A percentile compares a stretch with the other conserved stretches of the same genome.
phyloP scores from a whole-genome alignment of 139 green algal genomes.

The Chara braunii region DNA sequence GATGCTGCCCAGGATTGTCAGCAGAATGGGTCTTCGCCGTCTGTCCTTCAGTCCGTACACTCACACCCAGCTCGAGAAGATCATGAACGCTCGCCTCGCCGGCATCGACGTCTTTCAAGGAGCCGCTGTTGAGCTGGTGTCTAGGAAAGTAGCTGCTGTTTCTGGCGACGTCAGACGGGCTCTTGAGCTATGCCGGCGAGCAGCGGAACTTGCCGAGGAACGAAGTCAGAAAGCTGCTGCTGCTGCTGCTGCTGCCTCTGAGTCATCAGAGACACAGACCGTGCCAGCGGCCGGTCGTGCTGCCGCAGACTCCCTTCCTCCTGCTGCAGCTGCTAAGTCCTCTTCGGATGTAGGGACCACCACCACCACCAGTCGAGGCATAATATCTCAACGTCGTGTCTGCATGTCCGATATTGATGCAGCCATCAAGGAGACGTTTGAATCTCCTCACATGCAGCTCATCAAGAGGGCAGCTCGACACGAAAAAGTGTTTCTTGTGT shows the following conservation, averaged over 20 bases:
- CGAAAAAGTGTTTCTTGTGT: conserved; percentile 29
- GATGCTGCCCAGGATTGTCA: conserved; percentile 79
- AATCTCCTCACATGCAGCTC: conserved; percentile 24
- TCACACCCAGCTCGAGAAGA: conserved; percentile 48
- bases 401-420: conserved; percentile 41
- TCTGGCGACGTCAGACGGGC: conserved; percentile 45
- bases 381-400: too few species aligned
- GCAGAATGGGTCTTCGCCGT: conserved; percentile 39
- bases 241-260: background rate
- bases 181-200: conserved; percentile 47
- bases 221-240: background rate
- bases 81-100: conserved; percentile 62
- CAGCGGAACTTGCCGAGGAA: conserved; percentile 38
- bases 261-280: background rate
- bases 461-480: conserved; percentile 4
- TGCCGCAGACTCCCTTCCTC: too few species aligned
- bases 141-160: conserved; percentile 47
- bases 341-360: too few species aligned
- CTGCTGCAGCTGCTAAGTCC: too few species aligned
- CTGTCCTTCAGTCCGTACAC: conserved; percentile 43
- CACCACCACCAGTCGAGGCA: too few species aligned
- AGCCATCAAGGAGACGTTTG: conserved; percentile 50
- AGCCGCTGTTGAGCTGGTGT: conserved; percentile 39
- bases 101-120: conserved; percentile 32
- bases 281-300: background rate